Percentiles rank a stretch among this genome's conserved stretches.
Conservation (phyloP, 2,329 filamentous ascomycete species). For the Aspergillus hortae region DNA sequence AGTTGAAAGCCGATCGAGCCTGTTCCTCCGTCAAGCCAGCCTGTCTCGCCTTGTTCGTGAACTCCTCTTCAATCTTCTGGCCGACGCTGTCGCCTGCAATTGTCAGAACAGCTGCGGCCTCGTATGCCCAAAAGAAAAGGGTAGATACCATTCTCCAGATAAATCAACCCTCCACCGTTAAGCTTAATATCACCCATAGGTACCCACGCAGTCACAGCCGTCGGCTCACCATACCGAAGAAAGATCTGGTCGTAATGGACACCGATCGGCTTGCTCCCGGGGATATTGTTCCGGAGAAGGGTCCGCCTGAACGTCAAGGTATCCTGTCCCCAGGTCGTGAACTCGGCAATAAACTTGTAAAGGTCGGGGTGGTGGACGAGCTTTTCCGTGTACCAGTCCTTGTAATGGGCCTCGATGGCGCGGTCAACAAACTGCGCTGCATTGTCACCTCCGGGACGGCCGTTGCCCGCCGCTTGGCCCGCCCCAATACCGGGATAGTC, state of each 20-base stretch:
- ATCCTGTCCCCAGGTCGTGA: constrained; percentile 54
- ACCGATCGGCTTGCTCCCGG: constrained; percentile 55
- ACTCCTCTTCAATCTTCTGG: constrained; percentile 45
- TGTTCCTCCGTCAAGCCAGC: constrained; percentile 53
- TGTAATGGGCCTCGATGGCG: constrained; percentile 53
- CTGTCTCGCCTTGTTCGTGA: constrained; percentile 42
- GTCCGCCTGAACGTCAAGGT: constrained; percentile 48
- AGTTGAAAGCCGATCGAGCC: constrained; percentile 51
- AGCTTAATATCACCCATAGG: constrained; percentile 54
- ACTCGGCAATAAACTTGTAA: constrained; percentile 47
- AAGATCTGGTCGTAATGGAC: constrained; percentile 62
- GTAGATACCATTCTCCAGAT: constrained; percentile 47
- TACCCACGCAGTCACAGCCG: constrained; percentile 56
- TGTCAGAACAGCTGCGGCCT: background rate
- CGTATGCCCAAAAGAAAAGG: background rate
- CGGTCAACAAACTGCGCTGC: constrained; percentile 47
- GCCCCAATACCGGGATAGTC: constrained; percentile 55
- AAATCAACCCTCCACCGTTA: constrained; percentile 57
- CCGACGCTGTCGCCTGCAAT: constrained; percentile 44
- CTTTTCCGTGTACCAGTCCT: constrained; percentile 52
- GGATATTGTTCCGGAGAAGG: constrained; percentile 55
- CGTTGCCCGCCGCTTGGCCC: constrained; percentile 45
- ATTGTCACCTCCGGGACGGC: constrained; percentile 43
- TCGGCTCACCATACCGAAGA: constrained; percentile 53
- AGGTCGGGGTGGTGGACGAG: constrained; percentile 54